A percentile compares a stretch with the other conserved stretches of the same genome.
Conservation (phyloP, 106 monocot genomes). For the Dendrobium nobile region DNA sequence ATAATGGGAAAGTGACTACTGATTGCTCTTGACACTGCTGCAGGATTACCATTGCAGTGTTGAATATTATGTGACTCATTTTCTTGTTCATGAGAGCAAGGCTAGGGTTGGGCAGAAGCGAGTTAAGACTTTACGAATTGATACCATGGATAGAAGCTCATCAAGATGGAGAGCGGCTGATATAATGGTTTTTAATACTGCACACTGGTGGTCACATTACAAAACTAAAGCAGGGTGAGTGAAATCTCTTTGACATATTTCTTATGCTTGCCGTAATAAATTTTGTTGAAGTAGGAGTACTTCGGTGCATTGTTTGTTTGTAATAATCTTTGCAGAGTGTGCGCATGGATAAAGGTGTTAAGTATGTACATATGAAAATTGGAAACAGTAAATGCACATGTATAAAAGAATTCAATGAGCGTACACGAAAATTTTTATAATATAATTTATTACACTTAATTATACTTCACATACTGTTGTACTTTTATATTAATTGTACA, state of each 20-base stretch:
- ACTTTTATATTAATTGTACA: too few relatives aligned
- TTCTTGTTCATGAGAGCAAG: constrained; percentile 82
- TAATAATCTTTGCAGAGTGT: too few relatives aligned
- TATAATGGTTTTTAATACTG: constrained; percentile 83
- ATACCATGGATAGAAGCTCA: constrained; percentile 67
- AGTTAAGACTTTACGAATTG: constrained; percentile 51
- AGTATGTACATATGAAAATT: too few relatives aligned
- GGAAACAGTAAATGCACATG: too few relatives aligned
- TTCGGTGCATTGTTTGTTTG: background rate
- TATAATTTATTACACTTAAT: too few relatives aligned
- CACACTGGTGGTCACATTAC: constrained; percentile 92
- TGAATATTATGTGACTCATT: constrained; percentile 82
- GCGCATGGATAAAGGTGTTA: too few relatives aligned
- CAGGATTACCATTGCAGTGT: constrained; percentile 93
- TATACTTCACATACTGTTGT: too few relatives aligned
- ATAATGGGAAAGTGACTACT: background rate
- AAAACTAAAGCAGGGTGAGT: constrained; percentile 90
- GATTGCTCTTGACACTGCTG: constrained; percentile 14
- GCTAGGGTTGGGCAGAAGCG: constrained; percentile 53
- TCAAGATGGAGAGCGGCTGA: constrained; percentile 89
- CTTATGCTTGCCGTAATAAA: background rate
- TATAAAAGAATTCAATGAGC: too few relatives aligned
- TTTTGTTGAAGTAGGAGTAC: background rate
- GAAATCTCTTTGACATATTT: background rate
- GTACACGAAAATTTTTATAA: too few relatives aligned